Percentiles rank a stretch among this genome's conserved stretches.
Conservation (phyloP, 2,329 filamentous ascomycete genomes). For the Thelonectria olida region DNA sequence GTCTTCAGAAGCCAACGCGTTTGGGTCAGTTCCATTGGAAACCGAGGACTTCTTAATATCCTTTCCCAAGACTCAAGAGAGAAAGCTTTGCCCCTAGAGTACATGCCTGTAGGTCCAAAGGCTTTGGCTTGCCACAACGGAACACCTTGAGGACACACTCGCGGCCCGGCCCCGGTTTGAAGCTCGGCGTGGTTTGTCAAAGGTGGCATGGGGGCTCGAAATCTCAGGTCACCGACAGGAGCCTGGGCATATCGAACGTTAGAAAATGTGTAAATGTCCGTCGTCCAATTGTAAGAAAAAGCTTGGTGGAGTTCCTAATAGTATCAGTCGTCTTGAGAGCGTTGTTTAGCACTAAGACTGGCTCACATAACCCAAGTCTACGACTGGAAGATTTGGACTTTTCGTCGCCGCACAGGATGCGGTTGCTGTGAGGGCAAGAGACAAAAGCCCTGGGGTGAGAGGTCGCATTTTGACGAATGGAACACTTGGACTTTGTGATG, state of each 20-base stretch:
- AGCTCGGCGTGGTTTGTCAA: conserved; percentile 8
- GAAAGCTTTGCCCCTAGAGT: conserved; percentile 5
- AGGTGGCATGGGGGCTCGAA: conserved; percentile 27
- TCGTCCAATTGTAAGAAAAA: conserved; percentile 5
- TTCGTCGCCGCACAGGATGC: too few species aligned
- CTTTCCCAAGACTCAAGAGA: too few species aligned
- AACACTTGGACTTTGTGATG: too few species aligned
- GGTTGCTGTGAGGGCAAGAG: too few species aligned
- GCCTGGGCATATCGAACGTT: conserved; percentile 36
- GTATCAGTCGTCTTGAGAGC: neutral
- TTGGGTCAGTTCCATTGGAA: neutral
- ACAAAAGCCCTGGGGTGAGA: too few species aligned
- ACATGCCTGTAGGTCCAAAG: conserved; percentile 5
- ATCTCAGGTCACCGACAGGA: conserved; percentile 30
- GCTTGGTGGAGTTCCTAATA: conserved; percentile 22
- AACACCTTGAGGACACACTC: conserved; percentile 28
- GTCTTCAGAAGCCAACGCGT: conserved; percentile 43
- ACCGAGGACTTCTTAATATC: neutral
- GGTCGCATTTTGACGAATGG: too few species aligned
- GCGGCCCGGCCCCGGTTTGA: conserved; percentile 21
- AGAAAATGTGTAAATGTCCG: conserved; percentile 34
- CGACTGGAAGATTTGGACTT: neutral
- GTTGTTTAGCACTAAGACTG: too few species aligned
- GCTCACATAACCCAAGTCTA: neutral
- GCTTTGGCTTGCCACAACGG: conserved; percentile 15